phyloP scores from a whole-genome alignment of 495 filamentous ascomycete genomes.

The Hypoxylon fragiforme region DNA sequence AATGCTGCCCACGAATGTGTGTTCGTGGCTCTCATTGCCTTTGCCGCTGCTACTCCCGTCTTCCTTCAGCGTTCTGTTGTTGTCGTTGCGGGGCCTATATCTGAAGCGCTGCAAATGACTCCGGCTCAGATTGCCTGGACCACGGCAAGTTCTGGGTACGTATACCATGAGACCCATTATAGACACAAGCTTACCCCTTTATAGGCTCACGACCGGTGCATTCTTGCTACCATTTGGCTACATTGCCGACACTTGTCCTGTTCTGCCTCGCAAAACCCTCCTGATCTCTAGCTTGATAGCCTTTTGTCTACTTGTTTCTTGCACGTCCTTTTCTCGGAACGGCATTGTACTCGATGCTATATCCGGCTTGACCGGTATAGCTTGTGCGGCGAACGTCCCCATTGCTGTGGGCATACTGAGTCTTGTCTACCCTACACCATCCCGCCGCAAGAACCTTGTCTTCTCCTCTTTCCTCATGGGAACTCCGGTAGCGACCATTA shows the following conservation, averaged over 20 bases:
- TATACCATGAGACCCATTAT: background rate
- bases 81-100: conserved; percentile 62
- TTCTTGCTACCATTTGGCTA: conserved; percentile 66
- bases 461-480: conserved; percentile 67
- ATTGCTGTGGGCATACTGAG: conserved; percentile 64
- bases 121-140: conserved; percentile 66
- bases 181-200: conserved; percentile 1
- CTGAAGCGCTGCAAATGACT: conserved; percentile 62
- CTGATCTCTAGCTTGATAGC: conserved; percentile 59
- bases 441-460: conserved; percentile 60
- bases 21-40: conserved; percentile 63
- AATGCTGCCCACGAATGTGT: conserved; percentile 61
- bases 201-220: conserved; percentile 57
- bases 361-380: conserved; percentile 61
- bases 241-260: conserved; percentile 53
- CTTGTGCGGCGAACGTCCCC: conserved; percentile 61
- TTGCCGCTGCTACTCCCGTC: conserved; percentile 65
- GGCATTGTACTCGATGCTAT: conserved; percentile 61
- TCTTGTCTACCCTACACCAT: conserved; percentile 54
- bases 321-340: conserved; percentile 57
- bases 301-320: conserved; percentile 55
- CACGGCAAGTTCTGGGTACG: conserved; percentile 57
- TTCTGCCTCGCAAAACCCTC: conserved; percentile 61
- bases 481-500: conserved; percentile 64
- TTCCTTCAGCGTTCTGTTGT: conserved; percentile 60